Conservation (phyloP, 257 asterid genomes). For the Forsythia suspensa region DNA sequence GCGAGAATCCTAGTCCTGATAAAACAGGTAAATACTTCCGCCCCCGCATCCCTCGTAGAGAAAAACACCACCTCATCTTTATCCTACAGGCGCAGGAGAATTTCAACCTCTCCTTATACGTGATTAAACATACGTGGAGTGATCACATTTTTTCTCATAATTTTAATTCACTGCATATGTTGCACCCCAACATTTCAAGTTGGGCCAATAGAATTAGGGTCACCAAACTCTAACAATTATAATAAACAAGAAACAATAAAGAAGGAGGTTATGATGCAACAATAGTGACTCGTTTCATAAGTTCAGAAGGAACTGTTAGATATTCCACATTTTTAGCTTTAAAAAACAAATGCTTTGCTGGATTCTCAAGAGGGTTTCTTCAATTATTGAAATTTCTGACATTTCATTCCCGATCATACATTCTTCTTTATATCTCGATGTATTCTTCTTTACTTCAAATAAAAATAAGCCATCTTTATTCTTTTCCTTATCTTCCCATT, state of each 20-base stretch:
- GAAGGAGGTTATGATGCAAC: too few species aligned
- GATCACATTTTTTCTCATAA: too few species aligned
- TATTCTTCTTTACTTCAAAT: background rate
- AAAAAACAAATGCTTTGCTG: slow-evolving; percentile 3
- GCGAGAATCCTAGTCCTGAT: too few species aligned
- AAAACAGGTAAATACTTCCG: too few species aligned
- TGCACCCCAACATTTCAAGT: too few species aligned
- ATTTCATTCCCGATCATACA: background rate
- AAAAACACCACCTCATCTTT: too few species aligned
- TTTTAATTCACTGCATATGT: too few species aligned
- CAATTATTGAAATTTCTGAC: background rate
- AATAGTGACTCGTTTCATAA: background rate
- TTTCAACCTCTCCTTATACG: too few species aligned
- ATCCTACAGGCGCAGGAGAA: too few species aligned
- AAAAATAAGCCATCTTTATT: background rate
- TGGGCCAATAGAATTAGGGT: too few species aligned
- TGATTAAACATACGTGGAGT: too few species aligned
- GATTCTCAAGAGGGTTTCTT: slow-evolving; percentile 1
- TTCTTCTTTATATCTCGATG: background rate
- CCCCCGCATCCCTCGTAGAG: too few species aligned
- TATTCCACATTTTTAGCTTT: background rate
- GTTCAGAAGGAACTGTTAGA: background rate
- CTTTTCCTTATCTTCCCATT: background rate
- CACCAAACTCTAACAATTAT: background rate
- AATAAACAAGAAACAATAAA: background rate